phyloP scores from a whole-genome alignment of 106 monocot species.

The Ottelia alismoides region DNA sequence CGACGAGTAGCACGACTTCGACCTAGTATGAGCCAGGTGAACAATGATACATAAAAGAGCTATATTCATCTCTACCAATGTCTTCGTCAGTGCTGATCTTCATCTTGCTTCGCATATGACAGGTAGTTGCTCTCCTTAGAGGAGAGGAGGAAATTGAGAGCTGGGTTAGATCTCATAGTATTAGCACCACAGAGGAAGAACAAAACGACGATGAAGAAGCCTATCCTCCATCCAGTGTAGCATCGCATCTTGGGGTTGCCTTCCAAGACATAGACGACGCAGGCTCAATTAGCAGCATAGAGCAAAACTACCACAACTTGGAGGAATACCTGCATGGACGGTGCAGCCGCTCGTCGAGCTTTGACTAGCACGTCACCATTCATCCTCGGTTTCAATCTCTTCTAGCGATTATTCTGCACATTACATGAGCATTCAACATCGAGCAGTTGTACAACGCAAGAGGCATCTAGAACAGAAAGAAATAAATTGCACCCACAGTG shows the following conservation, averaged over 20 bases:
- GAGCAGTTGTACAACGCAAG: too few relatives aligned
- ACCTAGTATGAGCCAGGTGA: conserved; percentile 63
- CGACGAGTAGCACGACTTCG: conserved; percentile 50
- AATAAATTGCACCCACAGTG: too few relatives aligned
- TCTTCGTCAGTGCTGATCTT: too few relatives aligned
- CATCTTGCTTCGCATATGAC: background rate
- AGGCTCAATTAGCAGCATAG: conserved; percentile 52
- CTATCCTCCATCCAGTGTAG: conserved; percentile 39
- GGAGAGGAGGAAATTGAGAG: conserved; percentile 32
- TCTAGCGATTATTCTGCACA: too few relatives aligned
- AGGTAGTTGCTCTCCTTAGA: conserved; percentile 50
- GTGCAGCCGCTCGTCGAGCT: conserved; percentile 76
- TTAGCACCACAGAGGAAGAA: conserved; percentile 1
- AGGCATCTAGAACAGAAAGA: too few relatives aligned
- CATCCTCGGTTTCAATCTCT: too few relatives aligned
- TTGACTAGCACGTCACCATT: conserved; percentile 44
- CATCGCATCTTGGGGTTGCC: conserved; percentile 69
- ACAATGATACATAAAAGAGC: background rate
- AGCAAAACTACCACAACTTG: conserved; percentile 33
- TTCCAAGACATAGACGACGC: conserved; percentile 71
- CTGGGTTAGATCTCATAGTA: conserved; percentile 19
- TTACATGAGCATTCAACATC: too few relatives aligned
- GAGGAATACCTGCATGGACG: conserved; percentile 64
- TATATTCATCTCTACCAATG: background rate
- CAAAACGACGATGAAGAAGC: conserved; percentile 60